These are phyloP conservation scores for Crucihimalaya himalaica DNA, from an alignment of 345 rosid genomes.

Conservation along the genomic window DNA sequence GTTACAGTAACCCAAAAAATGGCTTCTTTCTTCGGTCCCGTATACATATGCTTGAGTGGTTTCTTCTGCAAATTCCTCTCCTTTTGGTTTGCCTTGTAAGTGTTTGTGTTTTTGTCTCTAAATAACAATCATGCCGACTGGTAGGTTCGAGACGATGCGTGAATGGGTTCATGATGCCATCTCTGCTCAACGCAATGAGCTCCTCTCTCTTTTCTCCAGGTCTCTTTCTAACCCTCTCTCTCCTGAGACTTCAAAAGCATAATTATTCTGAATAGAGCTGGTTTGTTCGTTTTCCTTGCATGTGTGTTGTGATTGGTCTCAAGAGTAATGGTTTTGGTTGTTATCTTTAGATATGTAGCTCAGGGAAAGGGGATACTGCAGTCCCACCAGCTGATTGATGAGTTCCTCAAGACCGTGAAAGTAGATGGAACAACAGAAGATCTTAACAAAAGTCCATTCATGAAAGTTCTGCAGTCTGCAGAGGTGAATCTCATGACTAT, in stretches of 20 bases:
- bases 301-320: conserved; percentile 7
- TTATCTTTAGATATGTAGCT: conserved; percentile 43
- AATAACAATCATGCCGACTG: conserved; percentile 34
- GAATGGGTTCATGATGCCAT: conserved; percentile 53
- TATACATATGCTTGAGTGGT: conserved; percentile 1
- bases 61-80: conserved; percentile 3
- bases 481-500: conserved; percentile 39
- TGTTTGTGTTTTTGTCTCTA: conserved; percentile 28
- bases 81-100: conserved; percentile 8
- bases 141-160: conserved; percentile 45
- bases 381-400: conserved; percentile 51
- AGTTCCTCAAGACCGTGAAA: conserved; percentile 38
- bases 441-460: conserved; percentile 46
- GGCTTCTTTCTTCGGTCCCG: conserved; percentile 6
- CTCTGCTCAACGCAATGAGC: conserved; percentile 51
- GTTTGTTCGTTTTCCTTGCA: background rate
- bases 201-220: conserved; percentile 65
- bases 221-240: background rate
- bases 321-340: background rate
- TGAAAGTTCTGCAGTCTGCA: conserved; percentile 49
- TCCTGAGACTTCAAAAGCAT: background rate
- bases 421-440: conserved; percentile 48
- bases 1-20: conserved; percentile 2
- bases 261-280: background rate
- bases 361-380: conserved; percentile 58